Percentiles rank a stretch among this genome's conserved stretches.
phyloP scores from a whole-genome alignment of 495 filamentous ascomycete genomes.

The Xylaria bambusicola region DNA sequence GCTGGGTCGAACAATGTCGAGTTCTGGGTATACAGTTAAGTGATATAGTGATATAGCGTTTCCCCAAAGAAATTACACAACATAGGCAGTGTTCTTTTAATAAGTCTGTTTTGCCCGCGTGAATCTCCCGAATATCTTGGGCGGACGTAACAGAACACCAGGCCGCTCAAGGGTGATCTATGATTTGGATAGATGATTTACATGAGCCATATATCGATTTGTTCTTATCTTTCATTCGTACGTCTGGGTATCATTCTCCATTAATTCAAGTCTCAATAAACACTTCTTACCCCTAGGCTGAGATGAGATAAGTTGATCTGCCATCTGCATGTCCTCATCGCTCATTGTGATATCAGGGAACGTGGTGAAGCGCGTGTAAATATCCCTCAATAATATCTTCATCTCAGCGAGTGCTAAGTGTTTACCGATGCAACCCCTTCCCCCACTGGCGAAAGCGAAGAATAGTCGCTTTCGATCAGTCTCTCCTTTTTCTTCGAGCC shows the following conservation, averaged over 20 bases:
- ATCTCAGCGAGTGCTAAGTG: slow-evolving; percentile 67
- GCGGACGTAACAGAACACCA: too few relatives aligned
- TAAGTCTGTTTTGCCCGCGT: too few relatives aligned
- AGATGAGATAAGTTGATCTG: slow-evolving; percentile 63
- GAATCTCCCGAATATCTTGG: too few relatives aligned
- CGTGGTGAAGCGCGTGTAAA: slow-evolving; percentile 60
- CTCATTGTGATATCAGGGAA: slow-evolving; percentile 54
- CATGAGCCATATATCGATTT: too few relatives aligned
- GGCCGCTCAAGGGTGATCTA: too few relatives aligned
- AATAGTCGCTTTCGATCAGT: slow-evolving; percentile 49
- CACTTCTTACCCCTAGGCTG: slow-evolving; percentile 58
- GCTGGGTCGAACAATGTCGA: too few relatives aligned
- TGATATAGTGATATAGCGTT: too few relatives aligned
- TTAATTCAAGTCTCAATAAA: slow-evolving; percentile 42
- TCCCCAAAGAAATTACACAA: too few relatives aligned
- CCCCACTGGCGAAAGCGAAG: slow-evolving; percentile 57
- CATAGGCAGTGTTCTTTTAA: too few relatives aligned
- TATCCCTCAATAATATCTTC: slow-evolving; percentile 59
- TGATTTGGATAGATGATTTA: too few relatives aligned
- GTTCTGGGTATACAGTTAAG: too few relatives aligned
- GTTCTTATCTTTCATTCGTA: too few relatives aligned
- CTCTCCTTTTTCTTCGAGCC: slow-evolving; percentile 56
- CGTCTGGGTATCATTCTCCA: slow-evolving; percentile 12
- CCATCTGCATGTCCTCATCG: slow-evolving; percentile 54
- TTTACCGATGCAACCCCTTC: slow-evolving; percentile 58